These are phyloP conservation scores for Populus hybrid DNA, from an alignment of 441 rosid species.

Conservation along the genomic window DNA sequence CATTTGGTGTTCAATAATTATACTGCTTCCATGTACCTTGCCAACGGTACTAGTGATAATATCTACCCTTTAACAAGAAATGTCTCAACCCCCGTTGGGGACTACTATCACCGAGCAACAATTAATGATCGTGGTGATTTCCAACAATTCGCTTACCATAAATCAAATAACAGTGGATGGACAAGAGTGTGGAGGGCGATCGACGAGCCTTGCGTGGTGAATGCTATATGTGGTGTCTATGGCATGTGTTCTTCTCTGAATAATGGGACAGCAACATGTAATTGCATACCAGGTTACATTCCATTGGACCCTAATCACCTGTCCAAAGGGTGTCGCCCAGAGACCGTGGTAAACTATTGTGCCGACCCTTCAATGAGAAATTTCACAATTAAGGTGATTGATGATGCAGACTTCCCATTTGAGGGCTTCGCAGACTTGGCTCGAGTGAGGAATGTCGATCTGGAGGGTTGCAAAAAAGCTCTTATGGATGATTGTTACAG, in stretches of 20 bases:
- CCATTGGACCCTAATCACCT: conserved; percentile 23
- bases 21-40: conserved; percentile 22
- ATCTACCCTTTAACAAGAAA: conserved; percentile 15
- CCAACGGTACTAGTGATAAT: conserved; percentile 16
- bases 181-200: conserved; percentile 23
- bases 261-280: conserved; percentile 21
- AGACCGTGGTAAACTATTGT: conserved; percentile 26
- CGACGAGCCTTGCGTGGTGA: conserved; percentile 25
- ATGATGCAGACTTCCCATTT: conserved; percentile 24
- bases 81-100: conserved; percentile 11
- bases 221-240: conserved; percentile 28
- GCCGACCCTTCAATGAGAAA: conserved; percentile 17
- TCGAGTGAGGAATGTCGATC: conserved; percentile 14
- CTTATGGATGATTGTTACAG: conserved; percentile 28
- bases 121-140: conserved; percentile 26
- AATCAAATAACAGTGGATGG: conserved; percentile 27
- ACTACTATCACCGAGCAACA: conserved; percentile 29
- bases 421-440: conserved; percentile 22
- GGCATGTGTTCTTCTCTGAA: conserved; percentile 26
- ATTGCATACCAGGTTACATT: conserved; percentile 27
- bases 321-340: conserved; percentile 30
- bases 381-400: conserved; percentile 20
- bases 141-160: conserved; percentile 19
- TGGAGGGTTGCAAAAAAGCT: conserved; percentile 30
- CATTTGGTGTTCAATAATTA: conserved; percentile 13